A percentile compares a stretch with the other conserved stretches of the same genome.
Evolutionary conservation across 2,329 filamentous ascomycete genomes (phyloP).

Genomic region (Pseudogymnoascus sp.): DNA sequence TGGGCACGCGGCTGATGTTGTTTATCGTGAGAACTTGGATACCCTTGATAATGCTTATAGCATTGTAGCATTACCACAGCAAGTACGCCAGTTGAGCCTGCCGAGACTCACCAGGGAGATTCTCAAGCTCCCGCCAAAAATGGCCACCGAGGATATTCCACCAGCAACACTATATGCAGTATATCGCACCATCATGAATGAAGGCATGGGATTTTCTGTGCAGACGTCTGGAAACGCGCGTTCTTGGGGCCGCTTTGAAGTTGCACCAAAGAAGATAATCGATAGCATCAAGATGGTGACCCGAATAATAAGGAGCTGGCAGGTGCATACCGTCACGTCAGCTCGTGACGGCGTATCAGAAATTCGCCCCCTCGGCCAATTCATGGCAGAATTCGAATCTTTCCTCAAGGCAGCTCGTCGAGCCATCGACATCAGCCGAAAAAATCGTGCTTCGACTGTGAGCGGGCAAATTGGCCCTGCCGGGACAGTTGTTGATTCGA

Average conservation of each 20-base stretch:
- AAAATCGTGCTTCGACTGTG: slow-evolving; percentile 41
- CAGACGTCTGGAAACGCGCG: not conserved
- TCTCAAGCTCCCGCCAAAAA: not conserved
- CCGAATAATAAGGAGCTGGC: not conserved
- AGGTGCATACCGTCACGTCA: not conserved
- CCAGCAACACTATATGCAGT: slow-evolving; percentile 1
- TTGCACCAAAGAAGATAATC: slow-evolving; percentile 4
- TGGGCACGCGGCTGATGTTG: slow-evolving; percentile 36
- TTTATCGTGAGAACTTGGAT: slow-evolving; percentile 40
- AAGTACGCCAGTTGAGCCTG: slow-evolving; percentile 26
- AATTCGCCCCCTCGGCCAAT: not conserved
- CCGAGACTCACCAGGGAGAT: not conserved
- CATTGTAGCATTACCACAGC: slow-evolving; percentile 36
- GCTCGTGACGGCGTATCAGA: slow-evolving; percentile 1
- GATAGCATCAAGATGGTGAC: slow-evolving; percentile 1
- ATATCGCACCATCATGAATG: slow-evolving; percentile 5
- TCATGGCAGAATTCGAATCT: slow-evolving; percentile 28
- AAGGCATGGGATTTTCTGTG: not conserved
- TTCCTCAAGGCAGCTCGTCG: slow-evolving; percentile 46
- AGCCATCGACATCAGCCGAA: slow-evolving; percentile 46
- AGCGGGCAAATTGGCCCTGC: slow-evolving; percentile 43
- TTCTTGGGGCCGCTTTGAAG: slow-evolving; percentile 3
- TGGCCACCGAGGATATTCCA: not conserved
- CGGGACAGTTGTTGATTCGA: slow-evolving; percentile 14
- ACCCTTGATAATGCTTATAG: slow-evolving; percentile 43